Evolutionary conservation across 2,329 filamentous ascomycete genomes (phyloP), one percentile per base, ranked within the genome.

Genomic region (Calonectria pseudoturangicola): DNA sequence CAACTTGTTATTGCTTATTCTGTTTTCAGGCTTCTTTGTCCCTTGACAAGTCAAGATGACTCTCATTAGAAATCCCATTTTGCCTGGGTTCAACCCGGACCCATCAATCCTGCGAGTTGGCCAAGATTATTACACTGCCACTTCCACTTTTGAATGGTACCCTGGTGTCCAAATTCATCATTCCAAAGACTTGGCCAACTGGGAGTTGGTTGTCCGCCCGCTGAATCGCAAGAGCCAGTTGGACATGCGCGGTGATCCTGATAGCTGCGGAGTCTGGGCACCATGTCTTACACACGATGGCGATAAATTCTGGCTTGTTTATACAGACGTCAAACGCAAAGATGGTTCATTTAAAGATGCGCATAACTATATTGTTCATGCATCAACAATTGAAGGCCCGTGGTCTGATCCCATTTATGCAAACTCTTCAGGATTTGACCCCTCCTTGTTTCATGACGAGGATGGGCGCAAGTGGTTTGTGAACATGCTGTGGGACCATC

Each of bases 321-420:
- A 91, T 80, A 92, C 91, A 1, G 90, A 92, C 76, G 90, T 93
- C 18, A 93, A 92, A 83, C 89, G 91, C 74, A 92, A 92, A 79
- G 91, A 93, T 75, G 91, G 91, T 15, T 89, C 88, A 2, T 92
- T 92, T 86, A 92, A 91, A 80, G 91, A 92, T 76, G 87, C 89
- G 1, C 91, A 89, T 75, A 93, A 92, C 77, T 93, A 92, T 79
- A 92, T 93, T 71, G 88, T 93, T 66, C 88, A 79, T 41, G 86
- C 89, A 0, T 83, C 86, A 0, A 76, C 83, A 6, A 89, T 92
- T 66, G 86, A 89, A 45, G 91, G 91, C 0, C 90, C 90, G 0
- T 92, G 91, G 91, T 91, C 89, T 0, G 90, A 92, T 63, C 90
- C 91, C 0, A 79, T 90, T 8, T 90, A 89, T 76, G 85, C 87